Evolutionary conservation across 2,329 filamentous ascomycete species (phyloP).

Genomic region (Colletotrichum zoysiae): DNA sequence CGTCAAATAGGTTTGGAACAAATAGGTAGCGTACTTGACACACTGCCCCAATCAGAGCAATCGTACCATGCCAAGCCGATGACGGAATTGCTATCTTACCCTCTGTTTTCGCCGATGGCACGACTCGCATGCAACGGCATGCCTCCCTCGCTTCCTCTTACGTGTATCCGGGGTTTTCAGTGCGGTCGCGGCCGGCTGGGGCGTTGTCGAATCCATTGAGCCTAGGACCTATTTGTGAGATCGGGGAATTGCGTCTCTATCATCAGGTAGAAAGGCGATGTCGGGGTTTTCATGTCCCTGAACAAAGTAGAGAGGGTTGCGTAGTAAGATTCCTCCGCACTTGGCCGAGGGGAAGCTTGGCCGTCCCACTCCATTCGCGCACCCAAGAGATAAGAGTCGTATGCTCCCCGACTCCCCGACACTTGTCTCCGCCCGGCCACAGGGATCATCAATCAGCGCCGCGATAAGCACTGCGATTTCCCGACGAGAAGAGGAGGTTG

Average conservation of each 20-base stretch:
- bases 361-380: neutral
- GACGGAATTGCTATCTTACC: conserved; percentile 9
- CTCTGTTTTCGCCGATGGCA: conserved; percentile 40
- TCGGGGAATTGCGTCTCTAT: conserved; percentile 15
- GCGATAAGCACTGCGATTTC: conserved; percentile 25
- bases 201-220: conserved; percentile 24
- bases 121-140: conserved; percentile 40
- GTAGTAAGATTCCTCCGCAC: conserved; percentile 26
- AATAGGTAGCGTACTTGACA: neutral
- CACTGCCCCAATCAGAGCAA: neutral
- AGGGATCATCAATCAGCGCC: conserved; percentile 27
- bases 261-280: conserved; percentile 18
- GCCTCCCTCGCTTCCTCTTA: conserved; percentile 37
- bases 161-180: conserved; percentile 26
- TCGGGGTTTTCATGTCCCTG: conserved; percentile 34
- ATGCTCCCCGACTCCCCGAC: no score
- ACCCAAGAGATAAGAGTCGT: conserved; percentile 31
- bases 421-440: conserved; percentile 26
- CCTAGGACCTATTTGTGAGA: conserved; percentile 1
- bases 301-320: neutral
- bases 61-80: neutral
- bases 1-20: neutral
- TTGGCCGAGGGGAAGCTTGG: conserved; percentile 31
- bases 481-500: conserved; percentile 21
- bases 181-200: neutral